These are phyloP conservation scores for Phytophthora vignae DNA, from an alignment of 352 stramenopile species.

Conservation along the genomic window DNA sequence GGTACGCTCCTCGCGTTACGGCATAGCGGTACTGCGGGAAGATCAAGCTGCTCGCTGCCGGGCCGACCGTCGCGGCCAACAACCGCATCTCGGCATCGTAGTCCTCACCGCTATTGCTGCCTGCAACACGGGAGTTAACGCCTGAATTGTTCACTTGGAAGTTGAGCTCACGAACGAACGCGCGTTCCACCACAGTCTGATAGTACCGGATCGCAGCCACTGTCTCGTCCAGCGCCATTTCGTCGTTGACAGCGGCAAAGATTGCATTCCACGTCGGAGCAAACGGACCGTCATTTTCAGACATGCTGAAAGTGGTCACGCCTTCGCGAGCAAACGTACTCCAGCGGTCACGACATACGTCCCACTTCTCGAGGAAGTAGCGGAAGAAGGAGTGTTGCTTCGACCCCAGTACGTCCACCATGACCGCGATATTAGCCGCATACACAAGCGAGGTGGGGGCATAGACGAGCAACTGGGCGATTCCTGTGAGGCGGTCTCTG, in stretches of 20 bases:
- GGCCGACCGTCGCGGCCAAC: conserved; percentile 34
- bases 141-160: conserved; percentile 8
- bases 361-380: conserved; percentile 41
- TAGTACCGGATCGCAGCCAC: conserved; percentile 43
- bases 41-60: conserved; percentile 33
- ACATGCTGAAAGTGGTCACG: conserved; percentile 45
- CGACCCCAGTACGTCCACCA: conserved; percentile 38
- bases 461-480: conserved; percentile 43
- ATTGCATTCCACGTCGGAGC: conserved; percentile 36
- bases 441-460: conserved; percentile 39
- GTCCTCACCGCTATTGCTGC: conserved; percentile 15
- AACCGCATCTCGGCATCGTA: conserved; percentile 46
- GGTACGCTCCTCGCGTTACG: conserved; percentile 35
- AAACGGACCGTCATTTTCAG: conserved; percentile 33
- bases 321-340: conserved; percentile 42
- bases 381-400: conserved; percentile 38
- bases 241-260: conserved; percentile 35
- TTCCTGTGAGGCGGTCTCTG: conserved; percentile 42
- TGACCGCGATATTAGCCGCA: conserved; percentile 32
- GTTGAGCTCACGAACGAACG: conserved; percentile 34
- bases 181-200: conserved; percentile 43
- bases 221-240: conserved; percentile 44
- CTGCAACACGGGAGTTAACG: conserved; percentile 1
- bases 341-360: conserved; percentile 42
- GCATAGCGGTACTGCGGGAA: conserved; percentile 43